A percentile compares a stretch with the other conserved stretches of the same genome.
Conservation (phyloP, 2,329 filamentous ascomycete species). For the Annulohypoxylon truncatum region DNA sequence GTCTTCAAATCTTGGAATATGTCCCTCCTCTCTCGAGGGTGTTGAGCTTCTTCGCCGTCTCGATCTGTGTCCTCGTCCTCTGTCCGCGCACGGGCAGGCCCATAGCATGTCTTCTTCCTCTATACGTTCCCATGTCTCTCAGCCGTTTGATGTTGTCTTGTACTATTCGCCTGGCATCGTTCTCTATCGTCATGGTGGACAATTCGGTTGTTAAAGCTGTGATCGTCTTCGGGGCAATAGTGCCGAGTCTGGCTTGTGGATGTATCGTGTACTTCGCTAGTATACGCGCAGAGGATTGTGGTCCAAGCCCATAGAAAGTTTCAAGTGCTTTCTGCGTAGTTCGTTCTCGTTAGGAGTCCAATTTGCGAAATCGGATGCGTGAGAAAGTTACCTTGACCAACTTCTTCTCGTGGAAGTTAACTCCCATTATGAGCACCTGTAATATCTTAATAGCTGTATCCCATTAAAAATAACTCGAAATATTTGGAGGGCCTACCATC, state of each 20-base stretch:
- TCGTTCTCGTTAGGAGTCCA: constrained; percentile 17
- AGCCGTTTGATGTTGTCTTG: constrained; percentile 87
- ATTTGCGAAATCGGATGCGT: not conserved
- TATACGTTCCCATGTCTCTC: constrained; percentile 90
- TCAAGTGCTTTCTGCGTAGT: constrained; percentile 74
- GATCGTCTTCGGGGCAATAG: constrained; percentile 79
- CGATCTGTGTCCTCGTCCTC: constrained; percentile 80
- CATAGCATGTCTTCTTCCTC: constrained; percentile 93
- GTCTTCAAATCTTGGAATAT: constrained; percentile 34
- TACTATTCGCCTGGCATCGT: constrained; percentile 80
- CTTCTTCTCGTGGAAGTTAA: constrained; percentile 85
- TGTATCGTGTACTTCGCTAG: constrained; percentile 93
- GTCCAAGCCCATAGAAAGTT: constrained; percentile 87
- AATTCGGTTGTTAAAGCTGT: constrained; percentile 86
- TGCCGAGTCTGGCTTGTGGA: constrained; percentile 80
- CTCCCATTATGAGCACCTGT: constrained; percentile 85
- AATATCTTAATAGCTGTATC: not conserved
- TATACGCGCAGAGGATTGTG: constrained; percentile 75
- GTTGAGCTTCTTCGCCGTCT: constrained; percentile 72
- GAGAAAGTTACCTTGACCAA: constrained; percentile 77
- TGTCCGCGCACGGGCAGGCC: constrained; percentile 91
- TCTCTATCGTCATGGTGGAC: constrained; percentile 93
- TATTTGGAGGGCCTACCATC: constrained; percentile 28
- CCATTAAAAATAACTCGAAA: not conserved
- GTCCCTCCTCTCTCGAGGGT: constrained; percentile 60